Evolutionary conservation across 2,329 filamentous ascomycete genomes (phyloP).

Genomic region (Aspergillus ibericus): DNA sequence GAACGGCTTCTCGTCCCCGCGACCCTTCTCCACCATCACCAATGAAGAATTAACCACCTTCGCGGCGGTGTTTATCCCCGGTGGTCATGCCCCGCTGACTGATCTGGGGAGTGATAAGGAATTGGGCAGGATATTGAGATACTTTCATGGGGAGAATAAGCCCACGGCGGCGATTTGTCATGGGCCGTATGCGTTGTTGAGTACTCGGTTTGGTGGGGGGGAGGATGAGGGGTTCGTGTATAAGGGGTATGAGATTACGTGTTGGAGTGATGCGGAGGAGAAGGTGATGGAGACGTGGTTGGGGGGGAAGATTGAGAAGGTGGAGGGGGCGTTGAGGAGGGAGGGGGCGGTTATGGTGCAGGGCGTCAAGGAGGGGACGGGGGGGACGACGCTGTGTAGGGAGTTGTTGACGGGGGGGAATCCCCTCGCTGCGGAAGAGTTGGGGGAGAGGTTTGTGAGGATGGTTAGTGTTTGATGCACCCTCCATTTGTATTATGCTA

Average conservation of each 20-base stretch:
- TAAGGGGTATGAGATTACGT: constrained; percentile 48
- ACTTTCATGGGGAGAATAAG: constrained; percentile 44
- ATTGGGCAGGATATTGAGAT: constrained; percentile 43
- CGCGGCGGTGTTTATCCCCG: constrained; percentile 47
- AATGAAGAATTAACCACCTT: constrained; percentile 43
- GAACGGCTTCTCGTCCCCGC: constrained; percentile 44
- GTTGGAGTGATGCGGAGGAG: constrained; percentile 49
- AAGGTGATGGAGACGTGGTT: constrained; percentile 48
- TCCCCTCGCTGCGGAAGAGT: constrained; percentile 32
- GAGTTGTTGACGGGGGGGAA: constrained; percentile 41
- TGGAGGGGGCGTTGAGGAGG: constrained; percentile 40
- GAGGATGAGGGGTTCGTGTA: constrained; percentile 45
- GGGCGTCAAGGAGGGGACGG: constrained; percentile 40
- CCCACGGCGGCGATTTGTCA: constrained; percentile 51
- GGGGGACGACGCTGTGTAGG: constrained; percentile 45
- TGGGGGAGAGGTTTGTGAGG: constrained; percentile 35
- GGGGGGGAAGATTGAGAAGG: constrained; percentile 46
- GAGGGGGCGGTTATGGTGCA: constrained; percentile 49
- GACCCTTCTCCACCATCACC: constrained; percentile 40
- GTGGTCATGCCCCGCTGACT: constrained; percentile 46
- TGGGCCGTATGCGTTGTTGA: constrained; percentile 48
- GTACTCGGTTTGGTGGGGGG: constrained; percentile 41
- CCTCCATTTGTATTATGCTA: too few relatives aligned
- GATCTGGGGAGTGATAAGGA: constrained; percentile 46
- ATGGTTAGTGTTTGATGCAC: constrained; percentile 33